phyloP scores from a whole-genome alignment of 2,329 filamentous ascomycete species.

The Calonectria honghensis region DNA sequence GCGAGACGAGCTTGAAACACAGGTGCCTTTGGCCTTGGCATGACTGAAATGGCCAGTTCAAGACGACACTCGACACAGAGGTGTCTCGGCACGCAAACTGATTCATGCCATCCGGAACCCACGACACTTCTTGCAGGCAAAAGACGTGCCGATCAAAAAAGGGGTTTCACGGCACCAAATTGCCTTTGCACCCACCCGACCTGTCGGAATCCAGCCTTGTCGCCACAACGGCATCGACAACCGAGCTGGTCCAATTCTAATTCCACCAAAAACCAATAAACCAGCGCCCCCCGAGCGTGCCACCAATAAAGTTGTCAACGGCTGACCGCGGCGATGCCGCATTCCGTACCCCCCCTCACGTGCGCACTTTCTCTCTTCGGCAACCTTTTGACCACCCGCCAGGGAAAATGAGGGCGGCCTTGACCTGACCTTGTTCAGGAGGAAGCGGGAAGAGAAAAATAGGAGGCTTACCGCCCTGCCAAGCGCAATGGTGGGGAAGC shows the following conservation, averaged over 20 bases:
- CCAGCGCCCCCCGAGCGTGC: not conserved
- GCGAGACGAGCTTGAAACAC: not conserved
- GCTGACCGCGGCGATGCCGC: no score
- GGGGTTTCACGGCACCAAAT: not conserved
- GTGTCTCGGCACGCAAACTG: not conserved
- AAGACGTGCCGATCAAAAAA: not conserved
- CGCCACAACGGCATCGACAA: not conserved
- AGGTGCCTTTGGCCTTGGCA: not conserved
- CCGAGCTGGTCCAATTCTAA: not conserved
- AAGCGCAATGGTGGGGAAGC: not conserved
- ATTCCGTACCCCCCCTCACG: not conserved
- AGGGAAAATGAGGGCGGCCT: no score
- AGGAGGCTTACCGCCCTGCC: not conserved
- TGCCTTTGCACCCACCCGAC: not conserved
- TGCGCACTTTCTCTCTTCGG: not conserved
- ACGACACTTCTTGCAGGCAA: not conserved
- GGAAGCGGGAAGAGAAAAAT: not conserved
- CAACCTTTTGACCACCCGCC: not conserved
- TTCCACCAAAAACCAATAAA: not conserved
- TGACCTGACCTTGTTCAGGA: no score
- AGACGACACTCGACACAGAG: not conserved
- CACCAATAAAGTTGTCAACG: not conserved
- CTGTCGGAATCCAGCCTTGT: not conserved
- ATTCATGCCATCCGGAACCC: not conserved
- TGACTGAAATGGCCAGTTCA: not conserved